A percentile compares a stretch with the other conserved stretches of the same genome.
Evolutionary conservation across 2,329 filamentous ascomycete species (phyloP).

Genomic region (Xylariaceae sp.): DNA sequence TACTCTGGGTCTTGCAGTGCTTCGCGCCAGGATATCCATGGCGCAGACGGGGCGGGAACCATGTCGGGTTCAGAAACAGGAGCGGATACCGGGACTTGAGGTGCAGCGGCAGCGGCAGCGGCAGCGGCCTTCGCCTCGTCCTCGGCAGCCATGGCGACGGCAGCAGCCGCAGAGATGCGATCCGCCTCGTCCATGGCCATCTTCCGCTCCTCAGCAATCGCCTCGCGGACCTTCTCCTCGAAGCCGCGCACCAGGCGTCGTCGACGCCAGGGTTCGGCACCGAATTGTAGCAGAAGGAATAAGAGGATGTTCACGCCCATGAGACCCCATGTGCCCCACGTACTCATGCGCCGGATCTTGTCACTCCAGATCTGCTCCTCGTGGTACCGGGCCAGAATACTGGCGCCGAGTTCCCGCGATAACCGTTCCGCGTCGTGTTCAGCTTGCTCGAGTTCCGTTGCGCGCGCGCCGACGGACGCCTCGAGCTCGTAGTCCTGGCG

Average conservation of each 20-base stretch:
- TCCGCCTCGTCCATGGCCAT: conserved; percentile 22
- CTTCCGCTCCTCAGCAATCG: conserved; percentile 60
- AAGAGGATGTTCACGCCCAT: conserved; percentile 95
- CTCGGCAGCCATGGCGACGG: conserved; percentile 8
- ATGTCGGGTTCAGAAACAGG: neutral
- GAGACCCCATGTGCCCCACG: conserved; percentile 96
- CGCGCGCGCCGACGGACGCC: conserved; percentile 70
- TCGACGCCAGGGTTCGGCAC: conserved; percentile 89
- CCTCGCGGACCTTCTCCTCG: conserved; percentile 67
- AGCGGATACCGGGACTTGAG: neutral
- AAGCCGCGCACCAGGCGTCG: conserved; percentile 75
- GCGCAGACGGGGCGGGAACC: neutral
- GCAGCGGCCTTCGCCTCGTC: neutral
- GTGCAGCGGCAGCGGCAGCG: conserved; percentile 7
- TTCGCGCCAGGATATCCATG: conserved; percentile 38
- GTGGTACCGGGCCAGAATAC: conserved; percentile 87
- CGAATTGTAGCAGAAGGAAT: conserved; percentile 78
- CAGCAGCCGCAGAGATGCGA: conserved; percentile 17
- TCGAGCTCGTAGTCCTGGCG: conserved; percentile 91
- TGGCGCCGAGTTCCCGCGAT: conserved; percentile 67
- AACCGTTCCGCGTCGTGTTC: conserved; percentile 78
- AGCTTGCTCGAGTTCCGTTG: conserved; percentile 62
- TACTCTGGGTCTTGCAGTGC: conserved; percentile 37
- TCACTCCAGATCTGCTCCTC: conserved; percentile 99
- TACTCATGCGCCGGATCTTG: conserved; percentile 91